A percentile compares a stretch with the other conserved stretches of the same genome.
These are phyloP conservation scores for Fusarium fujikuroi DNA, from an alignment of 2,329 filamentous ascomycete genomes.

Conservation along the genomic window DNA sequence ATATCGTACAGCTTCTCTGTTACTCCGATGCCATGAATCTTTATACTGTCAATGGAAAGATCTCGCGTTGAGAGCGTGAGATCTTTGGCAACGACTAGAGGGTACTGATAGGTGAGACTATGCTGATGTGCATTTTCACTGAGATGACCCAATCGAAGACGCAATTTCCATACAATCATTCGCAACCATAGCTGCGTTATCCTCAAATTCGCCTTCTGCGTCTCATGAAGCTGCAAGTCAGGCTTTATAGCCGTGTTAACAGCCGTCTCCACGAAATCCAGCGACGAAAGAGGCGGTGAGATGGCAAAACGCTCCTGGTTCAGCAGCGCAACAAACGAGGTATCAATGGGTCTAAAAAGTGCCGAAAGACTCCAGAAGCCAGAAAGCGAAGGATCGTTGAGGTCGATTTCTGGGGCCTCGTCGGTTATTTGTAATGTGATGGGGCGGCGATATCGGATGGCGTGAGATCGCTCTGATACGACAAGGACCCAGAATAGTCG, in stretches of 20 bases:
- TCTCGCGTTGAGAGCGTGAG: slow-evolving; percentile 53
- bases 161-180: slow-evolving; percentile 58
- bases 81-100: slow-evolving; percentile 55
- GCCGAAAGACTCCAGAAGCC: slow-evolving; percentile 55
- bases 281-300: slow-evolving; percentile 45
- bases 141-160: slow-evolving; percentile 55
- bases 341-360: slow-evolving; percentile 56
- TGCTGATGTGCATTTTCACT: slow-evolving; percentile 47
- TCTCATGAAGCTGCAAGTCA: slow-evolving; percentile 50
- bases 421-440: slow-evolving; percentile 56
- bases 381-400: slow-evolving; percentile 45
- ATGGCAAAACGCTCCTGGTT: slow-evolving; percentile 52
- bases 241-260: slow-evolving; percentile 52
- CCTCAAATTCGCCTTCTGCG: slow-evolving; percentile 57
- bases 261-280: slow-evolving; percentile 51
- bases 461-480: slow-evolving; percentile 57
- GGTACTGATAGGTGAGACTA: slow-evolving; percentile 56
- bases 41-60: slow-evolving; percentile 52
- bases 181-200: slow-evolving; percentile 59
- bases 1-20: slow-evolving; percentile 60
- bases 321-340: slow-evolving; percentile 54
- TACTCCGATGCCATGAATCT: slow-evolving; percentile 57
- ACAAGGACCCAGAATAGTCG: slow-evolving; percentile 58
- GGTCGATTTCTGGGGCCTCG: slow-evolving; percentile 49
- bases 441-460: slow-evolving; percentile 57